A percentile compares a stretch with the other conserved stretches of the same genome.
phyloP scores from a whole-genome alignment of 2,329 filamentous ascomycete species.

The Colletotrichum sp. region DNA sequence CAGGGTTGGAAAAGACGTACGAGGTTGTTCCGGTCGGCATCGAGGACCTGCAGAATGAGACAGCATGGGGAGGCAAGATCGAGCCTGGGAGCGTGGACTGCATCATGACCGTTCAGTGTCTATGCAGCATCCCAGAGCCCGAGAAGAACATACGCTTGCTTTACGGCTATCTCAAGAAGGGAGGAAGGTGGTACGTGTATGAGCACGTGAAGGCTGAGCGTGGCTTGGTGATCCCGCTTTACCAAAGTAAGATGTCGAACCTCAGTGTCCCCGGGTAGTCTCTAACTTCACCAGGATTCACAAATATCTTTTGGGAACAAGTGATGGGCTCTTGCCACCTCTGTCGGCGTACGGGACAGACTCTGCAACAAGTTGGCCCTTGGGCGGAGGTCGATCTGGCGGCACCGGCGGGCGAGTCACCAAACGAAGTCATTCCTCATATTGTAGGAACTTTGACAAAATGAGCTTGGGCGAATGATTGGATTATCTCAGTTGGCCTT shows the following conservation, averaged over 20 bases:
- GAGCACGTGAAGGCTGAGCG: conserved; percentile 50
- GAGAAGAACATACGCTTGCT: conserved; percentile 49
- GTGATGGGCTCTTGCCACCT: not conserved
- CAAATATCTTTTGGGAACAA: conserved; percentile 48
- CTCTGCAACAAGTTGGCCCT: not conserved
- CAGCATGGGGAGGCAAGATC: conserved; percentile 39
- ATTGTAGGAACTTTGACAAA: not conserved
- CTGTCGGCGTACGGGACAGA: not conserved
- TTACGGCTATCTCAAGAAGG: conserved; percentile 53
- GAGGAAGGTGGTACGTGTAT: conserved; percentile 57
- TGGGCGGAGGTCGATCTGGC: not conserved
- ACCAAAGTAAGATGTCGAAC: conserved; percentile 41
- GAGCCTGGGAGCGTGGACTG: conserved; percentile 47
- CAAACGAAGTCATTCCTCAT: not conserved
- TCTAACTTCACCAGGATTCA: conserved; percentile 30
- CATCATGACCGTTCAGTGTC: conserved; percentile 56
- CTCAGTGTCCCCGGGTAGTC: not conserved
- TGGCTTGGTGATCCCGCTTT: conserved; percentile 37
- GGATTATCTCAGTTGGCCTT: not conserved
- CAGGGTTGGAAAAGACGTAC: conserved; percentile 54
- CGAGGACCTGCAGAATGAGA: conserved; percentile 45
- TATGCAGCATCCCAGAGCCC: conserved; percentile 59
- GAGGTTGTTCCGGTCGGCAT: conserved; percentile 60
- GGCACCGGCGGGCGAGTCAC: not conserved
- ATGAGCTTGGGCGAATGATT: not conserved